A percentile compares a stretch with the other conserved stretches of the same genome.
Evolutionary conservation across 257 asterid genomes (phyloP).

Genomic region (Gentiana straminea): DNA sequence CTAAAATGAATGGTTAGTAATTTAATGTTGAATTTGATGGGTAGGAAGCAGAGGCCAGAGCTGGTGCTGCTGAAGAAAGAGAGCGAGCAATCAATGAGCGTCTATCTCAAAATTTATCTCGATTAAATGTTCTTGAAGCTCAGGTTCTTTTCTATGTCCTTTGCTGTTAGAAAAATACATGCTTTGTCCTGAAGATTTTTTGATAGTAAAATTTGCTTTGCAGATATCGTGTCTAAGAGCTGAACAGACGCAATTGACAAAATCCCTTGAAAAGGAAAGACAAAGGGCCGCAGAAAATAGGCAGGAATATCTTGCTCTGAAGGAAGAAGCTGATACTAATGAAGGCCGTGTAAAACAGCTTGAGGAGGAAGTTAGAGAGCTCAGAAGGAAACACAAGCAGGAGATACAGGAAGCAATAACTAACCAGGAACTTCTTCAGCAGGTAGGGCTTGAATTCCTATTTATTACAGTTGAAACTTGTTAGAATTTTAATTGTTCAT

Average conservation of each 20-base stretch:
- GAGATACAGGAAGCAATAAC: constrained; percentile 74
- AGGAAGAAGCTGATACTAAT: constrained; percentile 91
- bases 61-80: constrained; percentile 90
- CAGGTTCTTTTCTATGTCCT: constrained; percentile 45
- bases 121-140: constrained; percentile 97
- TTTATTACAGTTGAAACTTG: constrained; percentile 3
- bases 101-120: constrained; percentile 86
- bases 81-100: constrained; percentile 92
- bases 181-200: constrained; percentile 21
- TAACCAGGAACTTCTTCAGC: constrained; percentile 84
- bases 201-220: constrained; percentile 19
- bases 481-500: background rate
- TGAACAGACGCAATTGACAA: constrained; percentile 87
- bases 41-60: constrained; percentile 96
- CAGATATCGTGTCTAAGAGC: constrained; percentile 98
- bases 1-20: constrained; percentile 4
- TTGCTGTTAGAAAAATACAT: constrained; percentile 4
- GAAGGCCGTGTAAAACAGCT: constrained; percentile 78
- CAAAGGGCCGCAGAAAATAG: constrained; percentile 81
- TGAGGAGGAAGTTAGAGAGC: constrained; percentile 69
- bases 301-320: constrained; percentile 88
- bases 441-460: constrained; percentile 31
- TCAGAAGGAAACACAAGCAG: constrained; percentile 77
- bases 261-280: constrained; percentile 92
- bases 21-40: constrained; percentile 9